phyloP scores from a whole-genome alignment of 306 rosid species.

The Quercus ilex region DNA sequence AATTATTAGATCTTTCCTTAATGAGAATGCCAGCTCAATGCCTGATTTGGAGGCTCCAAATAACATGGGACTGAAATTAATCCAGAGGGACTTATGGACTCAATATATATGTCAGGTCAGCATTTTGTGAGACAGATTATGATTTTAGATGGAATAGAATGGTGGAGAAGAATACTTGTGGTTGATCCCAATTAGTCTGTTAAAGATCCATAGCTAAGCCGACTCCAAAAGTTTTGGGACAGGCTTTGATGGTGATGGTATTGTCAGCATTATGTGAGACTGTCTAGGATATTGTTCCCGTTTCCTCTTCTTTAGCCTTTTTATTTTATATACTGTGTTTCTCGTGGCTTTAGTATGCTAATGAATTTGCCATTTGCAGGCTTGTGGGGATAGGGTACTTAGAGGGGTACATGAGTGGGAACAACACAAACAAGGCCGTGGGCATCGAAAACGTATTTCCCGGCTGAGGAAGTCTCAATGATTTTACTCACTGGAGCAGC shows the following conservation, averaged over 20 bases:
- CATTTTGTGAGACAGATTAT: neutral
- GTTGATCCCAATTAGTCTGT: too few species aligned
- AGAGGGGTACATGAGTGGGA: constrained; percentile 94
- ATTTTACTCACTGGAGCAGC: constrained; percentile 19
- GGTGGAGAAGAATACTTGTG: too few species aligned
- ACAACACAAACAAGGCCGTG: constrained; percentile 74
- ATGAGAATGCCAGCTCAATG: constrained; percentile 25
- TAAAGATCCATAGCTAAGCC: too few species aligned
- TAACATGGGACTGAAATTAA: constrained; percentile 30
- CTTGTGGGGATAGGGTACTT: constrained; percentile 74
- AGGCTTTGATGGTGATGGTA: too few species aligned
- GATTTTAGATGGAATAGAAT: too few species aligned
- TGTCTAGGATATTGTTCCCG: neutral
- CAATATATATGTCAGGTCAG: constrained; percentile 78
- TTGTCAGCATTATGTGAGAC: neutral
- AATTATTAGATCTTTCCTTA: constrained; percentile 53
- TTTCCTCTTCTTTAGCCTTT: neutral
- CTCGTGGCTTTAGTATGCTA: neutral
- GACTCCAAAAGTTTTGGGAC: too few species aligned
- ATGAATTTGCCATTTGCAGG: constrained; percentile 42
- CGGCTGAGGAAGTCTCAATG: constrained; percentile 46
- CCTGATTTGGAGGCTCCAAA: constrained; percentile 22
- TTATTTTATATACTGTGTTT: neutral
- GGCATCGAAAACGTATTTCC: constrained; percentile 72
- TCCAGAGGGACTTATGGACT: constrained; percentile 83